A percentile compares a stretch with the other conserved stretches of the same genome.
phyloP scores from a whole-genome alignment of 768 basidiomycete genomes.

The Pisolithus marmoratus region DNA sequence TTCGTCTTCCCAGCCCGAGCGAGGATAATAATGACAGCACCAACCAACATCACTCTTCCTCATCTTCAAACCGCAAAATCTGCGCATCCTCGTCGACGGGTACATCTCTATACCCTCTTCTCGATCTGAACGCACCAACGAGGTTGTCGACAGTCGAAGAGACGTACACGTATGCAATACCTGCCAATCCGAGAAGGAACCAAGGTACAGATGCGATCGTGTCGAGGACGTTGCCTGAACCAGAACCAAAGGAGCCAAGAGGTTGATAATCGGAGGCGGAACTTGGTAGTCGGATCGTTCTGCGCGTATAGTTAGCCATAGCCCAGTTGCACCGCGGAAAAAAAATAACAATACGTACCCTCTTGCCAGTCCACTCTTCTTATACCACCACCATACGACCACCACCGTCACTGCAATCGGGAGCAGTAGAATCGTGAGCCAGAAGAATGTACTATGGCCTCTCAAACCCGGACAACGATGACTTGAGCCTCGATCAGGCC shows the following conservation, averaged over 20 bases:
- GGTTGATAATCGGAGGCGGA: conserved; percentile 29
- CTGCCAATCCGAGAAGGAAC: conserved; percentile 76
- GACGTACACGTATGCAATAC: conserved; percentile 68
- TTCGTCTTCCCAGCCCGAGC: not conserved
- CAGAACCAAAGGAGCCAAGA: conserved; percentile 25
- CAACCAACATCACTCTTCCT: conserved; percentile 33
- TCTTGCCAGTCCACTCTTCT: conserved; percentile 61
- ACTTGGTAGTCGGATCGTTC: conserved; percentile 75
- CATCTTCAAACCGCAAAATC: conserved; percentile 80
- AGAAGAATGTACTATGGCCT: conserved; percentile 74
- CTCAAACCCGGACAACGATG: conserved; percentile 83
- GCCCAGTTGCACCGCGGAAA: not conserved
- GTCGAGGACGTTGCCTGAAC: conserved; percentile 39
- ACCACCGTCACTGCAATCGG: conserved; percentile 76
- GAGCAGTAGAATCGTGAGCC: conserved; percentile 69
- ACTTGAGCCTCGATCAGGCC: conserved; percentile 66
- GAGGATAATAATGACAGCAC: not conserved
- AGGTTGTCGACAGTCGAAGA: conserved; percentile 39
- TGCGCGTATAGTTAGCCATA: conserved; percentile 21
- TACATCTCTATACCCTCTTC: conserved; percentile 70
- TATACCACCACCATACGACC: conserved; percentile 79
- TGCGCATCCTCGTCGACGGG: conserved; percentile 88
- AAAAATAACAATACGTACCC: conserved; percentile 47
- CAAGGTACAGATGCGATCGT: conserved; percentile 87
- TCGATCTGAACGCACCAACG: conserved; percentile 36